Percentiles rank a stretch among this genome's conserved stretches.
Evolutionary conservation across 495 filamentous ascomycete species (phyloP).

Genomic region (Tuber brumale): DNA sequence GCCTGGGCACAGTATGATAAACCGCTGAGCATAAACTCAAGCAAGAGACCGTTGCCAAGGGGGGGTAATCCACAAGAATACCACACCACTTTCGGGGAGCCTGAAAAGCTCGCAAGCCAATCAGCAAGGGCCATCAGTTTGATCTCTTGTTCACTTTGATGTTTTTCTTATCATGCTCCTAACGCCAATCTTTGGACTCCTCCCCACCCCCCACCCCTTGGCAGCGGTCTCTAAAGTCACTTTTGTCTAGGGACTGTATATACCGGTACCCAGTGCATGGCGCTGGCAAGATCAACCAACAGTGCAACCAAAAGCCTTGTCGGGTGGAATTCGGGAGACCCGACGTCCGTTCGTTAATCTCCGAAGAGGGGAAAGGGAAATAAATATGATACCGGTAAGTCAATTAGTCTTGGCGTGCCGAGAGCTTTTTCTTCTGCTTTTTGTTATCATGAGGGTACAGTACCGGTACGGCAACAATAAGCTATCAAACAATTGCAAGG

Average conservation of each 20-base stretch:
- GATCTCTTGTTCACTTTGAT: no score
- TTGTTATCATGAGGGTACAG: neutral
- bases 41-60: no score
- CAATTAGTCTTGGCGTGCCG: neutral
- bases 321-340: neutral
- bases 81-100: no score
- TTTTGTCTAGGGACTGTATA: no score
- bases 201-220: no score
- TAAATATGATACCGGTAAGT: neutral
- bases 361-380: neutral
- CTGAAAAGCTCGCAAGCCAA: no score
- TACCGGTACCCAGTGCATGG: neutral
- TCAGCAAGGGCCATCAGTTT: no score
- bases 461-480: neutral
- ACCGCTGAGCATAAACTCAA: no score
- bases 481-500: neutral
- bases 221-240: no score
- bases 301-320: neutral
- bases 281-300: neutral
- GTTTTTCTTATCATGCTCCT: no score
- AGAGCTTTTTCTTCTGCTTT: neutral
- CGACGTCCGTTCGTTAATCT: neutral
- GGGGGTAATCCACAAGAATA: no score
- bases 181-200: no score
- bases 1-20: neutral